phyloP scores from a whole-genome alignment of 129 eudicot genomes.

The Flaveria ramosissima region DNA sequence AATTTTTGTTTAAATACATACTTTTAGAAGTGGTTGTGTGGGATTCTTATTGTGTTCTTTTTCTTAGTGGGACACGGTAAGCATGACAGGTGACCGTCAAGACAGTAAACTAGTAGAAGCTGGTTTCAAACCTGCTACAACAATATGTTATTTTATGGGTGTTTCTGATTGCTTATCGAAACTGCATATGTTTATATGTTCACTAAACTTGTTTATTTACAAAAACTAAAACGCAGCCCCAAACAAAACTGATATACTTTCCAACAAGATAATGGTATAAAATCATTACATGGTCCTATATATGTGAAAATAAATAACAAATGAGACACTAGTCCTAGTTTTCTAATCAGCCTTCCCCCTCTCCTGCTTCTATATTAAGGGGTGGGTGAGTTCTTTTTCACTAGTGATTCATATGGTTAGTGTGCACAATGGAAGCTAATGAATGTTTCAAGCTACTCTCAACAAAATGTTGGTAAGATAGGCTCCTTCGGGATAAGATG shows the following conservation, averaged over 20 bases:
- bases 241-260: neutral
- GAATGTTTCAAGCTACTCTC: constrained; percentile 50
- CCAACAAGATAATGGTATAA: neutral
- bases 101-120: neutral
- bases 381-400: too few relatives aligned
- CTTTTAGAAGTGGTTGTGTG: neutral
- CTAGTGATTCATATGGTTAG: too few relatives aligned
- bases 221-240: neutral
- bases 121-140: neutral
- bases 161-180: neutral
- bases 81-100: too few relatives aligned
- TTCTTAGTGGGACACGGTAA: neutral
- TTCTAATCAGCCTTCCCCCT: neutral
- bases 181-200: neutral
- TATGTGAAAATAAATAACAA: neutral
- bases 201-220: too few relatives aligned
- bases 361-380: too few relatives aligned
- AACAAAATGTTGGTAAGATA: constrained; percentile 82
- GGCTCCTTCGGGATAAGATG: constrained; percentile 89
- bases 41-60: neutral
- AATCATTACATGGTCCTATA: neutral
- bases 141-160: neutral
- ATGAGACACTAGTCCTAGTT: neutral
- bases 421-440: neutral
- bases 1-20: neutral